These are phyloP conservation scores for Thamnidium elegans DNA, from an alignment of 192 early-diverging fungal genomes.

Conservation along the genomic window DNA sequence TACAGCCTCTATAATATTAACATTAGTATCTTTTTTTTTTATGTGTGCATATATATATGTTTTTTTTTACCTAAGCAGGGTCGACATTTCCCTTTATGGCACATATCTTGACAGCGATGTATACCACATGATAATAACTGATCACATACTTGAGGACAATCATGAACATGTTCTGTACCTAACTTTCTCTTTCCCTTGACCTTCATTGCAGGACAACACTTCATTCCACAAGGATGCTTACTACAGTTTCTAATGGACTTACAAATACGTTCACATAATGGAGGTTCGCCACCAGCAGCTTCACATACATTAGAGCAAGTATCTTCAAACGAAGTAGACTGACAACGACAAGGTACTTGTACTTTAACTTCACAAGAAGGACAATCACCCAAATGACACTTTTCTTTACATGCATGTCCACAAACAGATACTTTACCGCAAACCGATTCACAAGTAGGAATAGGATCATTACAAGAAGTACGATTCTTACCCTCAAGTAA, in stretches of 20 bases:
- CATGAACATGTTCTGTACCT: constrained; percentile 40
- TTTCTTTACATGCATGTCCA: constrained; percentile 55
- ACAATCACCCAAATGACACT: constrained; percentile 66
- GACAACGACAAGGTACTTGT: constrained; percentile 62
- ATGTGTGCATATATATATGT: neutral
- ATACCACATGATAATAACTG: constrained; percentile 75
- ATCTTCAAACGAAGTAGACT: constrained; percentile 43
- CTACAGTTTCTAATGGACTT: constrained; percentile 60
- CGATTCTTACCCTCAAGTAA: constrained; percentile 36
- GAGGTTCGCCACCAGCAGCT: constrained; percentile 41
- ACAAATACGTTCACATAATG: constrained; percentile 64
- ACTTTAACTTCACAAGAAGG: constrained; percentile 54
- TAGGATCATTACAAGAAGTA: constrained; percentile 48
- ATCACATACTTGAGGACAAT: constrained; percentile 68
- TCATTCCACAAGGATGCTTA: constrained; percentile 63
- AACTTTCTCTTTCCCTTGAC: constrained; percentile 29
- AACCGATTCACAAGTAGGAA: constrained; percentile 58
- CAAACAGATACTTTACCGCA: constrained; percentile 62
- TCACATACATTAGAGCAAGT: constrained; percentile 45
- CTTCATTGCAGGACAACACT: constrained; percentile 60
- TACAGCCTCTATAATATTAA: constrained; percentile 49
- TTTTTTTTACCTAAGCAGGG: constrained; percentile 59
- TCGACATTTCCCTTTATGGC: constrained; percentile 76
- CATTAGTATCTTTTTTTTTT: neutral
- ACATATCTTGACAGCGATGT: constrained; percentile 72